Evolutionary conservation across 2,329 filamentous ascomycete genomes (phyloP), one percentile per base, ranked within the genome.

Genomic region (Diplodia sapinea): DNA sequence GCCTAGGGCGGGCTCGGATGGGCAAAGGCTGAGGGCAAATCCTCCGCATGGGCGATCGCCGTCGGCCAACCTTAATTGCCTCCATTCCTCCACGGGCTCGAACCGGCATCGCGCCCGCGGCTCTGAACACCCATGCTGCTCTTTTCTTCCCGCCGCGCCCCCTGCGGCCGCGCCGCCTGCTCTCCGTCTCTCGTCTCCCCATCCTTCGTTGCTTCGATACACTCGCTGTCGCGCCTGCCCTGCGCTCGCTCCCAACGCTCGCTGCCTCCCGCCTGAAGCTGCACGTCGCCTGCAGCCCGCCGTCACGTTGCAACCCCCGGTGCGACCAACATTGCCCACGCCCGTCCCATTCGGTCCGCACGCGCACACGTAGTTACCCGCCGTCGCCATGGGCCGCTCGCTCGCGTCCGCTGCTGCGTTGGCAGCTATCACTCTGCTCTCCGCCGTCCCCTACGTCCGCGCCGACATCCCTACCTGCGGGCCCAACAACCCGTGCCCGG

Each of bases 401-500:
- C 17, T 57, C 59, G 29, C 51, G 15, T 47, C 66, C 13, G 65
- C 65, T 67, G 57, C 66, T 57, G 57, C 50, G 57, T 49, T 68
- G 66, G 66, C 66, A 63, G 66, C 65, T 31, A 74, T 73, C 2
- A 33, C 55, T 15, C 56, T 68, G 43, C 71, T 76, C 15, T 72
- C 73, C 49, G 66, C 77, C 26, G 70, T 70, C 7, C 70, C 71
- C 70, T 68, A 73, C 51, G 75, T 75, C 51, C 63, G 73, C 43
- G 77, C 73, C 49, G 69, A 52, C 31, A 68, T 68, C 69, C 72
- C 79, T 71, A 72, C 78, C 73, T 82, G 83, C 75, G 78, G 78
- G 74, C 70, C 77, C 71, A 76, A 81, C 77, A 78, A 87, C 59
- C 77, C 89, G 71, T 97, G 93, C 77, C 92, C 93, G 9, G 78